Percentiles rank a stretch among this genome's conserved stretches.
phyloP scores from a whole-genome alignment of 73 alveolate genomes.

The Paraurostyla sp. region DNA sequence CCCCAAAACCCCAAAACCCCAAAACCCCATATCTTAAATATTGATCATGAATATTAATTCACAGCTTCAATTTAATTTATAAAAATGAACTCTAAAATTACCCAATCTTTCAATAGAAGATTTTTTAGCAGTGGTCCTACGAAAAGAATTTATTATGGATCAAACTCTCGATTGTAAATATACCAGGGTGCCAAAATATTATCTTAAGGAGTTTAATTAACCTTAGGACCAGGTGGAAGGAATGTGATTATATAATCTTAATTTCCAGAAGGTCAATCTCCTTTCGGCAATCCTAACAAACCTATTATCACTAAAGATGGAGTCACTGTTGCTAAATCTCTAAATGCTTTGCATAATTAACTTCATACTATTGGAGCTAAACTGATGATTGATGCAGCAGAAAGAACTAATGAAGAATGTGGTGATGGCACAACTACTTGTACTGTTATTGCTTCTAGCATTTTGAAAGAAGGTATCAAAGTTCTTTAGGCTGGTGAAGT shows the following conservation, averaged over 20 bases:
- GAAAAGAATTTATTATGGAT: not conserved
- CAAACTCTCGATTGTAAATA: not conserved
- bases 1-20: too few relatives aligned
- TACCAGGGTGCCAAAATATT: slow-evolving; percentile 48
- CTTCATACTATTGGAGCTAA: slow-evolving; percentile 61
- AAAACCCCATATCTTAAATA: too few relatives aligned
- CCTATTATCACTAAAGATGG: slow-evolving; percentile 73
- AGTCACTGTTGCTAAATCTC: slow-evolving; percentile 65
- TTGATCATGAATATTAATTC: too few relatives aligned
- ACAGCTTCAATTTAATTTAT: too few relatives aligned
- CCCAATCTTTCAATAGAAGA: too few relatives aligned
- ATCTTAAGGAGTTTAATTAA: slow-evolving; percentile 45
- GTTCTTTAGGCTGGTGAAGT: slow-evolving; percentile 50
- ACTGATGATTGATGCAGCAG: slow-evolving; percentile 60
- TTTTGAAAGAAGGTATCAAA: slow-evolving; percentile 62
- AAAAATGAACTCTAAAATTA: too few relatives aligned
- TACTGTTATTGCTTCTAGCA: slow-evolving; percentile 42
- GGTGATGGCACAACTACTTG: slow-evolving; percentile 78
- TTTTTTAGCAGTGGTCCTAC: too few relatives aligned
- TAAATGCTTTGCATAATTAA: not conserved
- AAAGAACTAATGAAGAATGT: slow-evolving; percentile 44
- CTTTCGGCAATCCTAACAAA: not conserved
- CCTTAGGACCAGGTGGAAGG: slow-evolving; percentile 77
- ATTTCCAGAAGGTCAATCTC: not conserved
- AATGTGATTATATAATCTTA: slow-evolving; percentile 60